Base-by-base conservation (phyloP, 371 early-diverging fungal species). In the Syncephalis plumigaleata region DNA sequence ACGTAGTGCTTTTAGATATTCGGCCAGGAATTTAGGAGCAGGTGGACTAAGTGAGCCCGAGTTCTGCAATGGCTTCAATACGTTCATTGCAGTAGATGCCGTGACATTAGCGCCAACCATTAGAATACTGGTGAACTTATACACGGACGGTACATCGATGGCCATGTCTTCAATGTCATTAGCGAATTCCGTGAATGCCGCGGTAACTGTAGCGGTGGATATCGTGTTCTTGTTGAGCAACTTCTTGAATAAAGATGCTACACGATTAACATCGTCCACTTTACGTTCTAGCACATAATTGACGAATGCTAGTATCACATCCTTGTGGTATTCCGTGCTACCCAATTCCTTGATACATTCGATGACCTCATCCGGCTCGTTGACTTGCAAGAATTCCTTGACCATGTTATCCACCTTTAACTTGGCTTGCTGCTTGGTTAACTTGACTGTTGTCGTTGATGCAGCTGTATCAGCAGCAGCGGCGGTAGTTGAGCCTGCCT, bases 101-200 rank as follows among this genome's bases (percentile, higher is more conserved):
- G 76, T 73, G 47, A 77, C 60, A 39, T 58, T 59, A 8, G 69
- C 63, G 20, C 66, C 68, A 17, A 70, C 70, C 38, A 84, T 59
- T 47, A 87, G 53, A 46, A 62, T 61, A 42, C 77, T 78, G 47
- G 81, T 68, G 70, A 68, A 70, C 46, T 67, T 67, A 59, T 67
- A 78, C 20, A 77, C 80, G 42, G 73, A 68, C 27, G 92, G 92
- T 9, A 80, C 77, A 67, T 91, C 92, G 42, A 77, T 70, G 15
- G 74, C 67, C 43, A 82, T 65, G 56, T 91, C 92, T 47, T 81
- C 79, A 46, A 85, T 65, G 45, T 58, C 52, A 55, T 75, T 79
- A 55, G 74, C 65, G 42, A 73, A 71, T 26, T 65, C 67, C 31
- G 67, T 59, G 42, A 86, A 68, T 7, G 79, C 86, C 26, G 56